A percentile compares a stretch with the other conserved stretches of the same genome.
Conservation (phyloP, 257 asterid species). For the Eustoma russellianum region DNA sequence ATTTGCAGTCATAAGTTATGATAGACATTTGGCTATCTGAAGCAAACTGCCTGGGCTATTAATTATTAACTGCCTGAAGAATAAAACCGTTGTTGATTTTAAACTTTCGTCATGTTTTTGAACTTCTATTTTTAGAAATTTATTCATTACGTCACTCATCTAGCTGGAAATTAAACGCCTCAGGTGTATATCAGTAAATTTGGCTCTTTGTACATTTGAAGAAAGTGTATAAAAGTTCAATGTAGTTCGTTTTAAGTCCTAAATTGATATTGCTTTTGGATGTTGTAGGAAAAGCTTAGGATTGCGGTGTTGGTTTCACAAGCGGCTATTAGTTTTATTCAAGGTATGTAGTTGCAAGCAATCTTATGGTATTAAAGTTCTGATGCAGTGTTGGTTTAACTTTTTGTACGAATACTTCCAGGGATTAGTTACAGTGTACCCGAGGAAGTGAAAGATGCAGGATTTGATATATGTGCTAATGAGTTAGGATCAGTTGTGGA, state of each 20-base stretch:
- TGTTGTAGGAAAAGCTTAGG: constrained; percentile 77
- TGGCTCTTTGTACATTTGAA: no score
- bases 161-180: no score
- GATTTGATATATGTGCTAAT: constrained; percentile 61
- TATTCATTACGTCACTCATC: no score
- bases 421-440: constrained; percentile 69
- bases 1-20: no score
- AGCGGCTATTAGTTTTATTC: constrained; percentile 77
- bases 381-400: constrained; percentile 10
- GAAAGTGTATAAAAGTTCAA: no score
- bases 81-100: no score
- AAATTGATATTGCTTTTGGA: constrained; percentile 4
- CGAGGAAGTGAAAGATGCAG: constrained; percentile 56
- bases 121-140: not conserved
- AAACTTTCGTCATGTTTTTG: not conserved
- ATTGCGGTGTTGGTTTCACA: constrained; percentile 80
- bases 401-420: constrained; percentile 21
- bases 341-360: constrained; percentile 36
- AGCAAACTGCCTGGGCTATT: no score
- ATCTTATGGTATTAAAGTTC: not conserved
- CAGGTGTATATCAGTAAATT: no score
- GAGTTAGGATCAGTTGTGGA: constrained; percentile 74
- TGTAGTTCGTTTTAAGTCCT: not conserved
- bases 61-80: no score
- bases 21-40: no score